phyloP scores from a whole-genome alignment of 306 rosid species.

The Quillaja saponaria region DNA sequence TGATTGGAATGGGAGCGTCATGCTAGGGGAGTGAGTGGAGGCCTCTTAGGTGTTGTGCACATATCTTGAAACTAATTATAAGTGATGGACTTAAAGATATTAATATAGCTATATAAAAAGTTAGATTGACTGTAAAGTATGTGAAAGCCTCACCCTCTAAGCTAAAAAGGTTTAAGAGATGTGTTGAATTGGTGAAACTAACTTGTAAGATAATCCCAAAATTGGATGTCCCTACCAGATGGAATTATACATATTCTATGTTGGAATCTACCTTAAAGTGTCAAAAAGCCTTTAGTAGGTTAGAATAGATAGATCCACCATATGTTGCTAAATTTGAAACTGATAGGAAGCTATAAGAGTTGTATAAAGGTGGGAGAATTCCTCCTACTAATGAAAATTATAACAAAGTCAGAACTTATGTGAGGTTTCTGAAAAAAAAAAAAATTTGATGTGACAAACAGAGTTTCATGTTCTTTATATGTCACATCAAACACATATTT shows the following conservation, averaged over 20 bases:
- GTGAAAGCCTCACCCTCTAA: not conserved
- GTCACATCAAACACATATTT: too few relatives aligned
- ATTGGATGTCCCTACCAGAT: conserved; percentile 7
- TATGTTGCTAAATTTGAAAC: too few relatives aligned
- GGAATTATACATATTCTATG: not conserved
- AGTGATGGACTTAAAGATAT: not conserved
- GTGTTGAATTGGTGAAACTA: not conserved
- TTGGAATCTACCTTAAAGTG: not conserved
- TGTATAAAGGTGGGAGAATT: not conserved
- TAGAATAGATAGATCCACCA: not conserved
- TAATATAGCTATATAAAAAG: not conserved
- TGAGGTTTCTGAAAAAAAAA: not conserved
- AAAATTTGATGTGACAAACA: not conserved
- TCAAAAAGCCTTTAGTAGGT: not conserved
- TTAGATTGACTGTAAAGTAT: not conserved
- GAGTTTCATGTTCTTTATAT: not conserved
- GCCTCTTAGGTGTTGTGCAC: not conserved
- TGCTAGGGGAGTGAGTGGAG: not conserved
- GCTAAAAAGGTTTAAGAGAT: not conserved
- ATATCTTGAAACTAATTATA: not conserved
- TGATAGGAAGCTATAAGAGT: not conserved
- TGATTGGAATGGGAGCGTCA: not conserved
- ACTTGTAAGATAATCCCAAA: not conserved
- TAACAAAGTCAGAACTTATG: not conserved
- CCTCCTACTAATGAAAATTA: not conserved